Evolutionary conservation across 306 rosid genomes (phyloP).

Genomic region (Trichosanthes cucumerina): DNA sequence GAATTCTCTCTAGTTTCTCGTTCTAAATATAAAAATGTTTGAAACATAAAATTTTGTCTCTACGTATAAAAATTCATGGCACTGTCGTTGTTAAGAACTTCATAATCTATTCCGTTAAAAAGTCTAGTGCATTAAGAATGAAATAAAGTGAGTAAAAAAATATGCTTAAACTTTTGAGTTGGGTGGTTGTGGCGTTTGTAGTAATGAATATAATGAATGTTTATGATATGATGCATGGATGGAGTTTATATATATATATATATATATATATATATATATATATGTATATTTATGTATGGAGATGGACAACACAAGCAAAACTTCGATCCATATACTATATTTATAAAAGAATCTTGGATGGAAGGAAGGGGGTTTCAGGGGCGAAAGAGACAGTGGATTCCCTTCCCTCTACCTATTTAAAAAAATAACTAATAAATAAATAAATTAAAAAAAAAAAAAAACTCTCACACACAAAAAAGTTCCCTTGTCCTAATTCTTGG

Average conservation of each 20-base stretch:
- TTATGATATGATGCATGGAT: background rate
- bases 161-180: background rate
- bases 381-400: background rate
- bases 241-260: background rate
- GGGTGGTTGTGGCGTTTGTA: background rate
- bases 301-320: background rate
- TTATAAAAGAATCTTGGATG: conserved; percentile 13
- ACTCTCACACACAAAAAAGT: background rate
- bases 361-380: background rate
- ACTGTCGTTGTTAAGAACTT: background rate
- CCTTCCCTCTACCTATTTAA: background rate
- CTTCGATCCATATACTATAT: background rate
- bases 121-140: background rate
- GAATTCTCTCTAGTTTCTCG: no score
- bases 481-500: conserved; percentile 31
- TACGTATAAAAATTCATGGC: background rate
- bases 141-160: no score
- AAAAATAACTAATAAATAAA: no score
- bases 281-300: background rate
- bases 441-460: no score
- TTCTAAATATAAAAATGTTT: no score
- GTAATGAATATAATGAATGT: background rate
- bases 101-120: background rate
- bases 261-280: background rate
- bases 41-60: no score